Evolutionary conservation across 2,329 filamentous ascomycete species (phyloP).

Genomic region (Aureobasidium musti): DNA sequence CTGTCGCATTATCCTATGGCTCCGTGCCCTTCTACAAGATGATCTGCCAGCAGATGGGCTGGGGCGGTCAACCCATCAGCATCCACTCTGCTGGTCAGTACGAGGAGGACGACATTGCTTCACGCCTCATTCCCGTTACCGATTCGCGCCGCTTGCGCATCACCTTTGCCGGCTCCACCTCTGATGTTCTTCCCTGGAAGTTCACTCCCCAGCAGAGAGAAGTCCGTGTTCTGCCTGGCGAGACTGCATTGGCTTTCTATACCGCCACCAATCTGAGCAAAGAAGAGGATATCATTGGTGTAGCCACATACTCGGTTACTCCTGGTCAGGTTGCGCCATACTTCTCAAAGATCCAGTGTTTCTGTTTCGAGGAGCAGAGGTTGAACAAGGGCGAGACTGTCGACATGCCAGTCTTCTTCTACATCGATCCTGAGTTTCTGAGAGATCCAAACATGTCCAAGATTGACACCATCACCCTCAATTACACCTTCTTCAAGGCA

Average conservation of each 20-base stretch:
- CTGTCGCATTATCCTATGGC: slow-evolving; percentile 77
- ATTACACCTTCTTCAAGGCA: slow-evolving; percentile 97
- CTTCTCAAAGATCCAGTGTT: slow-evolving; percentile 99
- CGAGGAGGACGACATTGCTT: slow-evolving; percentile 58
- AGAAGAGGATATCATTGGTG: slow-evolving; percentile 87
- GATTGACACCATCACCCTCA: slow-evolving; percentile 92
- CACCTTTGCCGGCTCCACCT: slow-evolving; percentile 94
- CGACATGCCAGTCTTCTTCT: slow-evolving; percentile 99
- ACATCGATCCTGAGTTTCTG: slow-evolving; percentile 92
- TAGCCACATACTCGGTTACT: slow-evolving; percentile 96
- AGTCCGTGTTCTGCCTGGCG: slow-evolving; percentile 89
- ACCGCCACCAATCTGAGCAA: slow-evolving; percentile 90
- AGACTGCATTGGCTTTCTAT: slow-evolving; percentile 96
- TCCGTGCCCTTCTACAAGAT: slow-evolving; percentile 87
- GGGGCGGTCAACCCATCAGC: slow-evolving; percentile 89
- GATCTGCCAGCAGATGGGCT: slow-evolving; percentile 79
- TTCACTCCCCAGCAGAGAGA: slow-evolving; percentile 96
- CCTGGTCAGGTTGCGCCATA: slow-evolving; percentile 95
- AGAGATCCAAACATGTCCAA: slow-evolving; percentile 91
- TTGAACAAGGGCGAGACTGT: slow-evolving; percentile 94
- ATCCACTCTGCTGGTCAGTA: slow-evolving; percentile 57
- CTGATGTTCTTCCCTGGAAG: slow-evolving; percentile 95
- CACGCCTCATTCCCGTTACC: slow-evolving; percentile 77
- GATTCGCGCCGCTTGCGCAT: slow-evolving; percentile 84
- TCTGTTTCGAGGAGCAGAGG: slow-evolving; percentile 96